Percentiles rank a stretch among this genome's conserved stretches.
Evolutionary conservation across 73 alveolate genomes (phyloP).

Genomic region (Paramecium caudatum): DNA sequence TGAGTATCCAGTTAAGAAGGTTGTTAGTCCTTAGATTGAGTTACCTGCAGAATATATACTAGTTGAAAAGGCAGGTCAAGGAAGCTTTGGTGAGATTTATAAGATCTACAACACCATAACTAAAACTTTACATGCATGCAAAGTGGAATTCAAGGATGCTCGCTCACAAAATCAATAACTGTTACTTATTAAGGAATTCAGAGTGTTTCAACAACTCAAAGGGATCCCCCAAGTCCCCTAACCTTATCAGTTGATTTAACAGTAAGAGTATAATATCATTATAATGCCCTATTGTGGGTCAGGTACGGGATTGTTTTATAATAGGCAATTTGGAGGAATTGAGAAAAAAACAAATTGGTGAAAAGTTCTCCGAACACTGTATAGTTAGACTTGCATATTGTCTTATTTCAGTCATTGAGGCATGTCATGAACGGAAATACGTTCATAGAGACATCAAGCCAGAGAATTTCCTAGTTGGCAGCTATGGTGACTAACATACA

Average conservation of each 20-base stretch:
- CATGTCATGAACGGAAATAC: constrained; percentile 69
- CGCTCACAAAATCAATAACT: constrained; percentile 37
- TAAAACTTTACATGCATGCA: constrained; percentile 67
- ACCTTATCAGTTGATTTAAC: constrained; percentile 66
- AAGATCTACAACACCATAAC: constrained; percentile 62
- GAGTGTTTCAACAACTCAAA: constrained; percentile 41
- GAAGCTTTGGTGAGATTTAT: constrained; percentile 73
- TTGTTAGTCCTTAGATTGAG: constrained; percentile 15
- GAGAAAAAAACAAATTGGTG: constrained; percentile 59
- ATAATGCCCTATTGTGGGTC: constrained; percentile 68
- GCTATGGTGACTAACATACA: constrained; percentile 73
- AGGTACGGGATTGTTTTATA: constrained; percentile 28
- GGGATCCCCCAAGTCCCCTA: constrained; percentile 70
- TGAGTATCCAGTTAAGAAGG: constrained; percentile 53
- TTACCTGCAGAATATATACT: constrained; percentile 58
- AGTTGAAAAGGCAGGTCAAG: constrained; percentile 74
- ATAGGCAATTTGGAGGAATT: constrained; percentile 68
- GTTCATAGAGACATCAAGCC: constrained; percentile 81
- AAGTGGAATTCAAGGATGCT: constrained; percentile 70
- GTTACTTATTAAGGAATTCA: constrained; percentile 57
- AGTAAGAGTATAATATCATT: constrained; percentile 58
- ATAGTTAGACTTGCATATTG: constrained; percentile 58
- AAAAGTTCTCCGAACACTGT: constrained; percentile 69
- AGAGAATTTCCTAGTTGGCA: constrained; percentile 78
- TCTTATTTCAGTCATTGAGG: constrained; percentile 65